A percentile compares a stretch with the other conserved stretches of the same genome.
These are phyloP conservation scores for Solanum medicagineum DNA, from an alignment of 257 asterid genomes.

Conservation along the genomic window DNA sequence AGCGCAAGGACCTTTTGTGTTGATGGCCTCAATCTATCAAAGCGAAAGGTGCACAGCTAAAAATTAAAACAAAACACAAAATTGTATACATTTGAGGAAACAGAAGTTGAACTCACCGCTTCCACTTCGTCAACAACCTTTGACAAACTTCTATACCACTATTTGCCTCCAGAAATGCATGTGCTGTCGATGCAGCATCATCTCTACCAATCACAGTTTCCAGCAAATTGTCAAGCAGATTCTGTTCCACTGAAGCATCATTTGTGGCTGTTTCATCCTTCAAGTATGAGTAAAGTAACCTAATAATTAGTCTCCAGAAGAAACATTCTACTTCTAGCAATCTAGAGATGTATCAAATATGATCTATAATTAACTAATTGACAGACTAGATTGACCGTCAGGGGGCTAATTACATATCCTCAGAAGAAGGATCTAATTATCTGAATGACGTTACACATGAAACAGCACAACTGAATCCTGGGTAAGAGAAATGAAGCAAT, in stretches of 20 bases:
- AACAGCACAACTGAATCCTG: background rate
- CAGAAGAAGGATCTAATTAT: background rate
- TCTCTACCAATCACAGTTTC: slow-evolving; percentile 39
- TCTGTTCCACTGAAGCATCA: slow-evolving; percentile 32
- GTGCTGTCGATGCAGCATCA: slow-evolving; percentile 38
- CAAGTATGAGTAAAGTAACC: slow-evolving; percentile 5
- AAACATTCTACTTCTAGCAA: background rate
- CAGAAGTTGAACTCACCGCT: slow-evolving; percentile 29
- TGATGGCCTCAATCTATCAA: slow-evolving; percentile 49
- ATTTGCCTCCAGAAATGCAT: slow-evolving; percentile 51
- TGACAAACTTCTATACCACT: slow-evolving; percentile 48
- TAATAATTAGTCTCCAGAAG: background rate
- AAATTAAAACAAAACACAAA: background rate
- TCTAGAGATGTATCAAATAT: background rate
- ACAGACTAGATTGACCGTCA: background rate
- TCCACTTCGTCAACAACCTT: slow-evolving; percentile 41
- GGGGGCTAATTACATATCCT: background rate
- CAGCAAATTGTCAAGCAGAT: slow-evolving; percentile 44
- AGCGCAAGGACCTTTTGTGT: slow-evolving; percentile 55
- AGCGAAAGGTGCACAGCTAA: slow-evolving; percentile 9
- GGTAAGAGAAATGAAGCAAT: background rate
- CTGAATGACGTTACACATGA: background rate
- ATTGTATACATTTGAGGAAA: background rate
- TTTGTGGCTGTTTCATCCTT: slow-evolving; percentile 37
- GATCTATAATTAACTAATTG: background rate